Base-by-base conservation (phyloP, 192 early-diverging fungal genomes). In the Entrophospora sp. region DNA sequence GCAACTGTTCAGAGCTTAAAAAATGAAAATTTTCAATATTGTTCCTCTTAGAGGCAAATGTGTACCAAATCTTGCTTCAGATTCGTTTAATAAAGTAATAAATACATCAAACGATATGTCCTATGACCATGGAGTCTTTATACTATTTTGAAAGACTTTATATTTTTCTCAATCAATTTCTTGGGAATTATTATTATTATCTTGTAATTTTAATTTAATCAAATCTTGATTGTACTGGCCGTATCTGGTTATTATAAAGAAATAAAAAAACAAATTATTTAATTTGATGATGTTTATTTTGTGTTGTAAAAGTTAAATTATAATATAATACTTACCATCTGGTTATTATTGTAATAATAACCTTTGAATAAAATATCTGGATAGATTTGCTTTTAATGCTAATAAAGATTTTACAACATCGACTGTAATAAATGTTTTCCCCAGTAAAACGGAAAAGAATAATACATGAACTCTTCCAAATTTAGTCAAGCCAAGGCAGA, bases 291-390 rank as follows among this genome's bases (percentile, higher is more conserved):
- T n/a, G n/a, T n/a, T n/a, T n/a, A n/a, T n/a, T n/a, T n/a, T n/a
- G n/a, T n/a, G n/a, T n/a, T n/a, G n/a, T n/a, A n/a, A n/a, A n/a
- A n/a, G n/a, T n/a, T n/a, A n/a, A n/a, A n/a, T n/a, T n/a, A n/a
- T n/a, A n/a, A n/a, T n/a, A n/a, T n/a, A n/a, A n/a, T n/a, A n/a
- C n/a, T n/a, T n/a, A n/a, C n/a, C n/a, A n/a, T n/a, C n/a, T n/a
- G n/a, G n/a, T n/a, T n/a, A n/a, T n/a, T n/a, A n/a, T 18, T 48
- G 43, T 16, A 63, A n/a, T 18, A 63, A 28, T 18, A 63, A 16
- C 13, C 61, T 16, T 63, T 63, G 40, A 2, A 63, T 30, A 46
- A 63, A 63, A 22, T 63, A 63, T 46, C 43, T 44, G 5, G 43
- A 30, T 8, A 61, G n/a, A n/a, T n/a, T n/a, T n/a, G n/a, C n/a